Evolutionary conservation across 768 basidiomycete genomes (phyloP), one percentile per base, ranked within the genome.

Genomic region (Lactifluus echinatus): DNA sequence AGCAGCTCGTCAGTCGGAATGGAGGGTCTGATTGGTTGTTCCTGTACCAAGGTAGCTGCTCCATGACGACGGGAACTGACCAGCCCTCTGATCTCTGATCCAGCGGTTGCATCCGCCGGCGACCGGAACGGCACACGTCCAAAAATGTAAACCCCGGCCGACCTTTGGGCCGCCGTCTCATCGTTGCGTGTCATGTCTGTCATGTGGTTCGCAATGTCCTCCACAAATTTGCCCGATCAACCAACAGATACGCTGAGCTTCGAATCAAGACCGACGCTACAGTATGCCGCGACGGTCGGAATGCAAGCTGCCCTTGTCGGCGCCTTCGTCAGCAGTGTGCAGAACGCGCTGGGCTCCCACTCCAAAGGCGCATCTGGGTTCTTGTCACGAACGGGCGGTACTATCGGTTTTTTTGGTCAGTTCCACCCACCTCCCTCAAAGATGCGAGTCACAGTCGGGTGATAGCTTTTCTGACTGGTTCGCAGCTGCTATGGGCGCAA

Each of bases 391-490:
- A 89, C 85, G 31, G 93, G 93, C 56, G 83, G 88, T 33, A 90
- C 93, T 3, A 91, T 95, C 68, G 93, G 89, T 11, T 82, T 92
- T 70, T 95, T 96, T 66, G 88, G 94, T 96, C 52, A 65, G 85
- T 74, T 26, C 34, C 33, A 40, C 4, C 3, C 0, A 21, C 17
- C 34, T 14, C 12, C 45, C 24, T 21, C 40, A 17, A 8, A 31
- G 47, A 12, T 50, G 4, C 12, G 8, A 42, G 26, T 31, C 10
- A 11, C 11, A 50, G n/a, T 31, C 21, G 10, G 10, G 24, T 44
- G 14, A 50, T 42, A 4, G 17, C 17, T 8, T 40, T 28, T 49
- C 10, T 21, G 15, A 39, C 12, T 24, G 31, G 34, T 31, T 36
- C 54, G 53, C 53, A 96, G 93, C 89, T 65, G 91, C 87, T 21